Conservation (phyloP, 2,329 filamentous ascomycete species). For the Diaporthe sp. region DNA sequence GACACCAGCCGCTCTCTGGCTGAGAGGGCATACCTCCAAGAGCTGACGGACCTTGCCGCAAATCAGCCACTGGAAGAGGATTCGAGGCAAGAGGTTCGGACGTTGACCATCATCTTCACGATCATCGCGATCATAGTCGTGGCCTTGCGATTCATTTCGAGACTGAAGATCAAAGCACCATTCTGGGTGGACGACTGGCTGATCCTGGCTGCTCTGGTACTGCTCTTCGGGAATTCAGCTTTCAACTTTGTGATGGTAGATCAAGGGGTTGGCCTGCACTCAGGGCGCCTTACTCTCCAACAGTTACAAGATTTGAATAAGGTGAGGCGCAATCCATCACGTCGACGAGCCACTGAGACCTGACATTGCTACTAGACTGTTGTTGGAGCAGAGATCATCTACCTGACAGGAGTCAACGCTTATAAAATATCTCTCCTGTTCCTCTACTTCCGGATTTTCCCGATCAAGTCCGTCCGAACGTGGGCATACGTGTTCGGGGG, state of each 20-base stretch:
- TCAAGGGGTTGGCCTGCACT: conserved; percentile 29
- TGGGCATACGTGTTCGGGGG: conserved; percentile 34
- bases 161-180: conserved; percentile 22
- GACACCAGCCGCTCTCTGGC: conserved; percentile 32
- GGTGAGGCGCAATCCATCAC: neutral
- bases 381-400: conserved; percentile 34
- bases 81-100: conserved; percentile 16
- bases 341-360: too few species aligned
- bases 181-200: conserved; percentile 38
- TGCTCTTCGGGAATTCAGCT: conserved; percentile 23
- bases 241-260: conserved; percentile 36
- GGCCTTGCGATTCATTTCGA: conserved; percentile 17
- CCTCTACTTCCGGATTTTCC: conserved; percentile 37
- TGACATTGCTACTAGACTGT: neutral
- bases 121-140: conserved; percentile 24
- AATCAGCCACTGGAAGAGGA: conserved; percentile 27
- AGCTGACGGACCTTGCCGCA: conserved; percentile 19
- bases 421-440: conserved; percentile 38
- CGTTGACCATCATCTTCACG: conserved; percentile 49
- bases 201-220: conserved; percentile 10
- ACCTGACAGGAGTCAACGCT: conserved; percentile 32
- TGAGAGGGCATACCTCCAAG: conserved; percentile 31
- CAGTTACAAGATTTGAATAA: conserved; percentile 26
- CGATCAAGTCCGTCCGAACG: conserved; percentile 29
- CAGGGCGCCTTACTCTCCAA: conserved; percentile 25